Evolutionary conservation across 2,329 filamentous ascomycete species (phyloP), one percentile per base, ranked within the genome.

Genomic region (Arthrobotrys megalospora): DNA sequence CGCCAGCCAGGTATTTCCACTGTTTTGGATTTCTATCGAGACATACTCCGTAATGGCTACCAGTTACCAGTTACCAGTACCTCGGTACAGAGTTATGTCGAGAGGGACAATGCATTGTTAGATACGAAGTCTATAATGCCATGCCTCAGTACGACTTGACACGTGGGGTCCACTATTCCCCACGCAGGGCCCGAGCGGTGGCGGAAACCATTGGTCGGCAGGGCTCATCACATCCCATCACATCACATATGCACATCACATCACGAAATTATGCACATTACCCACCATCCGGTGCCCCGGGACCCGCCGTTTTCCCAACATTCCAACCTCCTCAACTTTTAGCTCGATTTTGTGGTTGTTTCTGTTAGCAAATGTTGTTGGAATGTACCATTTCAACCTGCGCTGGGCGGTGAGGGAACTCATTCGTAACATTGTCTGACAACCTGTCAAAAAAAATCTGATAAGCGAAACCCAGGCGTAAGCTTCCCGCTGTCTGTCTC

Each of bases 161-260:
- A 60, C 55, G 55, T 60, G 55, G 55, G 55, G 55, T 60, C 55
- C 55, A 60, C 36, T 24, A 4, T 19, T n/a, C 36, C 36, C 34
- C 55, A 41, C 19, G 55, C 36, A 16, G 55, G 36, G 55, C 19
- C 55, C 16, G 19, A 60, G 55, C 55, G 55, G 55, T 60, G 55
- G 55, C 55, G 16, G 55, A 60, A 60, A 41, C 36, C 19, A 60
- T 60, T 60, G 36, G 55, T 19, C 11, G 19, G 36, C 55, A 43
- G 34, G 3, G n/a, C 12, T n/a, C 19, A 60, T 41, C 55, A 43
- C 55, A 58, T 28, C 34, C 34, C 55, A 60, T 43, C 55, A 60
- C 55, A 60, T 60, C 55, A 60, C 55, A 60, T 60, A 60, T 60
- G 55, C 55, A 60, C 55, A 60, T 60, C 55, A 60, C 36, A 60